Conservation (phyloP, 257 asterid genomes). For the Solanum phureja region DNA sequence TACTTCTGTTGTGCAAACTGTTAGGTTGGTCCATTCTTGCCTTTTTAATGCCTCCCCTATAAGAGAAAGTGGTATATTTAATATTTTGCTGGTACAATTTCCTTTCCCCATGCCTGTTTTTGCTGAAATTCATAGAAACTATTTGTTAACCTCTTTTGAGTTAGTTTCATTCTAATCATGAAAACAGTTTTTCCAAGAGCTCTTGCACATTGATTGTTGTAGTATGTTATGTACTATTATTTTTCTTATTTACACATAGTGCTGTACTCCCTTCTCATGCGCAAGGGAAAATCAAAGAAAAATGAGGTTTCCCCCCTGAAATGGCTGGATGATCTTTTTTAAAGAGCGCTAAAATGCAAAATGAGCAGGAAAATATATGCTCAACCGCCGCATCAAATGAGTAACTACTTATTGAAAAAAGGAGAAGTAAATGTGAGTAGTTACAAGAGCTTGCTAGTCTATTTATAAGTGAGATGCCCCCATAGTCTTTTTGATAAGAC, state of each 20-base stretch:
- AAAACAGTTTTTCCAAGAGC: neutral
- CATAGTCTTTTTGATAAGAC: neutral
- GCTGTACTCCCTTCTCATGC: neutral
- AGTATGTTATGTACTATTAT: neutral
- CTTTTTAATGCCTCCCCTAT: neutral
- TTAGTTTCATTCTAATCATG: neutral
- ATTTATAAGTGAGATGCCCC: neutral
- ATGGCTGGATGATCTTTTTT: neutral
- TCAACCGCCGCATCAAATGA: neutral
- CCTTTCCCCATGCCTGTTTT: neutral
- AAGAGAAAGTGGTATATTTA: neutral
- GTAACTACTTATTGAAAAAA: neutral
- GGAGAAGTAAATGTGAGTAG: neutral
- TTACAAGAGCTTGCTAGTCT: neutral
- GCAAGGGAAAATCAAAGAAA: neutral
- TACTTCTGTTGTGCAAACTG: neutral
- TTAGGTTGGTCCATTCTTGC: neutral
- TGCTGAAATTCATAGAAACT: neutral
- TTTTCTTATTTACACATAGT: neutral
- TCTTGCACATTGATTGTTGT: neutral
- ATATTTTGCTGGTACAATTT: neutral
- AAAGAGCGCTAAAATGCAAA: neutral
- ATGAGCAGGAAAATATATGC: neutral
- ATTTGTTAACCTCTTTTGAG: neutral
- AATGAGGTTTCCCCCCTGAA: neutral